A percentile compares a stretch with the other conserved stretches of the same genome.
These are phyloP conservation scores for Leishmania mexicana DNA, from an alignment of 208 protist genomes.

Conservation along the genomic window DNA sequence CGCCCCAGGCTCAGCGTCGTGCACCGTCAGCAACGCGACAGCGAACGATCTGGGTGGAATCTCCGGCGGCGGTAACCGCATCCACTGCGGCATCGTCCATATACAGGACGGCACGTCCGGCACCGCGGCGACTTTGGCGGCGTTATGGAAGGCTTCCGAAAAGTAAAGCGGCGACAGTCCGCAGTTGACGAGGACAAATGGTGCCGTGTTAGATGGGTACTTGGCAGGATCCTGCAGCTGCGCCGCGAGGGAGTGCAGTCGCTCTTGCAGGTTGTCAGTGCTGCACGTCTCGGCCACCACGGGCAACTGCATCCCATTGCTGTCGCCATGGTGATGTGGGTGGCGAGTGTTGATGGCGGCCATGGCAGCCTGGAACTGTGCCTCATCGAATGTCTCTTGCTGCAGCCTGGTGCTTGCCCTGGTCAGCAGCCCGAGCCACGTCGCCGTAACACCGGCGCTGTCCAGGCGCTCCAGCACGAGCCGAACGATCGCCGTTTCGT, in stretches of 20 bases:
- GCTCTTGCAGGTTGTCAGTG: slow-evolving; percentile 35
- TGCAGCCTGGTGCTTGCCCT: slow-evolving; percentile 39
- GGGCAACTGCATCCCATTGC: slow-evolving; percentile 11
- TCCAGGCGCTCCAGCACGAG: slow-evolving; percentile 33
- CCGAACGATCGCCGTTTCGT: slow-evolving; percentile 38
- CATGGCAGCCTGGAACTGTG: slow-evolving; percentile 39
- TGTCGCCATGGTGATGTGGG: background rate
- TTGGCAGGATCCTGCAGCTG: slow-evolving; percentile 12
- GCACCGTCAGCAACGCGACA: slow-evolving; percentile 24
- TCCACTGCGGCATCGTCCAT: slow-evolving; percentile 31
- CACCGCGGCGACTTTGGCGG: background rate
- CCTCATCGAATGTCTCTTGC: slow-evolving; percentile 49
- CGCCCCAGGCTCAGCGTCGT: background rate
- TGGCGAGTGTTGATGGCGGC: background rate
- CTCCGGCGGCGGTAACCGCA: slow-evolving; percentile 50
- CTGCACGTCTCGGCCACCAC: slow-evolving; percentile 29
- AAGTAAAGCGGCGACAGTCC: slow-evolving; percentile 48
- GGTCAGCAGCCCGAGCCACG: slow-evolving; percentile 40
- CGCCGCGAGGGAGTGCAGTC: slow-evolving; percentile 20
- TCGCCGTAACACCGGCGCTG: slow-evolving; percentile 30
- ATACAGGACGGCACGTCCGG: background rate
- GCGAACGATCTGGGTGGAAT: slow-evolving; percentile 43
- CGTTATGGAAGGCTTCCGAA: slow-evolving; percentile 23
- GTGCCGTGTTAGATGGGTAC: slow-evolving; percentile 7
- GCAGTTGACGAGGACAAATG: slow-evolving; percentile 50